These are phyloP conservation scores for Phytophthora sansomeana DNA, from an alignment of 352 stramenopile species.

Conservation along the genomic window DNA sequence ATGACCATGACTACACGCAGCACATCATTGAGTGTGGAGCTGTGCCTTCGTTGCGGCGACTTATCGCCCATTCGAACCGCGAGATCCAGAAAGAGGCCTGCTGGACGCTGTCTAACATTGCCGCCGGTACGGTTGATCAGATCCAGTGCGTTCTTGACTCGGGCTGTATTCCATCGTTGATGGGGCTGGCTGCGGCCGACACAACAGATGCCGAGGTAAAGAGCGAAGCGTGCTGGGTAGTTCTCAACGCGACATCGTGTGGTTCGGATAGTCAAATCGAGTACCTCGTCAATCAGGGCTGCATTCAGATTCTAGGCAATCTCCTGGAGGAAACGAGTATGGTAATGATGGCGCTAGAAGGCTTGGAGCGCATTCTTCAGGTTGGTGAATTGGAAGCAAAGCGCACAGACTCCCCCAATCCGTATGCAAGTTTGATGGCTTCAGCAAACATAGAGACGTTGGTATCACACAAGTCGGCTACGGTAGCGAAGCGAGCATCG, in stretches of 20 bases:
- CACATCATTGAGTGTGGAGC: slow-evolving; percentile 97
- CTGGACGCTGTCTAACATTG: slow-evolving; percentile 98
- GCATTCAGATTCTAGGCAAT: slow-evolving; percentile 90
- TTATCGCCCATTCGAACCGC: slow-evolving; percentile 96
- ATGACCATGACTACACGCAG: slow-evolving; percentile 92
- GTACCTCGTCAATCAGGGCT: slow-evolving; percentile 89
- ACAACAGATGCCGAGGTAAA: slow-evolving; percentile 96
- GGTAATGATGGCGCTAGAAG: slow-evolving; percentile 99
- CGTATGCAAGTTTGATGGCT: slow-evolving; percentile 91
- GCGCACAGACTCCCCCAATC: slow-evolving; percentile 85
- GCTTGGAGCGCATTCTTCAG: slow-evolving; percentile 97
- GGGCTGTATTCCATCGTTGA: slow-evolving; percentile 94
- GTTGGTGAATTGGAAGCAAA: slow-evolving; percentile 93
- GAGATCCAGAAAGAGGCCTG: slow-evolving; percentile 99
- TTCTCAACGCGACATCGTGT: slow-evolving; percentile 98
- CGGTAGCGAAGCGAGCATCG: slow-evolving; percentile 94
- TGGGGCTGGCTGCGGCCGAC: slow-evolving; percentile 93
- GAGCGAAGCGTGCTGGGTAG: slow-evolving; percentile 98
- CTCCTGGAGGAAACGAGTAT: slow-evolving; percentile 97
- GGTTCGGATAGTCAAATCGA: slow-evolving; percentile 96
- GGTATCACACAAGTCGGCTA: slow-evolving; percentile 94
- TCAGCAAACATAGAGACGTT: slow-evolving; percentile 94
- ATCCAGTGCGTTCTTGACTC: slow-evolving; percentile 98
- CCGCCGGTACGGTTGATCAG: slow-evolving; percentile 96
- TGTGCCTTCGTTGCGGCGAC: slow-evolving; percentile 92